These are phyloP conservation scores for Cercospora sesami DNA, from an alignment of 2,329 filamentous ascomycete genomes.

Conservation along the genomic window DNA sequence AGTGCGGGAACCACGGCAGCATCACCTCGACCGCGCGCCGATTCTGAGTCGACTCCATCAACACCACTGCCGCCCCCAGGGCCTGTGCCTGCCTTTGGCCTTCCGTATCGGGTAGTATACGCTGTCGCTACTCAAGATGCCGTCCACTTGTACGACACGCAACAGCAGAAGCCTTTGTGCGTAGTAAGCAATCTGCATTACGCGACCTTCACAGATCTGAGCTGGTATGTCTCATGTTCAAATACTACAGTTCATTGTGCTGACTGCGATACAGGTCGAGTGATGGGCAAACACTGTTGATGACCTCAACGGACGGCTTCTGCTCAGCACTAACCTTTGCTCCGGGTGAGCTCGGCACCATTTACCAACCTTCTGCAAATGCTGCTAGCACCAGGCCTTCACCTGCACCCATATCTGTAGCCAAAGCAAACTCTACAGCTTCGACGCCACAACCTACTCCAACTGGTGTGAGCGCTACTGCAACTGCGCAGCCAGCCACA, in stretches of 20 bases:
- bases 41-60: constrained; percentile 54
- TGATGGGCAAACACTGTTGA: constrained; percentile 76
- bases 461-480: constrained; percentile 26
- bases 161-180: constrained; percentile 90
- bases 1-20: constrained; percentile 55
- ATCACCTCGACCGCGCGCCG: constrained; percentile 49
- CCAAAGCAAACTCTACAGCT: constrained; percentile 40
- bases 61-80: constrained; percentile 53
- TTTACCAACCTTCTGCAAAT: constrained; percentile 66
- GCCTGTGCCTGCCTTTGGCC: constrained; percentile 67
- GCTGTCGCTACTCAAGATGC: constrained; percentile 96
- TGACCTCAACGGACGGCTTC: constrained; percentile 98
- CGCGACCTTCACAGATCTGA: constrained; percentile 93
- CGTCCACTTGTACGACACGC: constrained; percentile 92
- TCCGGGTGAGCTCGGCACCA: constrained; percentile 78
- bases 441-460: constrained; percentile 46
- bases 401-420: constrained; percentile 43
- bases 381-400: constrained; percentile 43
- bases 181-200: constrained; percentile 97
- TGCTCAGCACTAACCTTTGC: constrained; percentile 88
- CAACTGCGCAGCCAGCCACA: constrained; percentile 15
- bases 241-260: constrained; percentile 21
- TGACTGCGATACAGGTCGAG: constrained; percentile 58
- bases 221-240: constrained; percentile 66
- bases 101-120: constrained; percentile 93